These are phyloP conservation scores for Naganishia randhawae DNA, from an alignment of 768 basidiomycete genomes.

Conservation along the genomic window DNA sequence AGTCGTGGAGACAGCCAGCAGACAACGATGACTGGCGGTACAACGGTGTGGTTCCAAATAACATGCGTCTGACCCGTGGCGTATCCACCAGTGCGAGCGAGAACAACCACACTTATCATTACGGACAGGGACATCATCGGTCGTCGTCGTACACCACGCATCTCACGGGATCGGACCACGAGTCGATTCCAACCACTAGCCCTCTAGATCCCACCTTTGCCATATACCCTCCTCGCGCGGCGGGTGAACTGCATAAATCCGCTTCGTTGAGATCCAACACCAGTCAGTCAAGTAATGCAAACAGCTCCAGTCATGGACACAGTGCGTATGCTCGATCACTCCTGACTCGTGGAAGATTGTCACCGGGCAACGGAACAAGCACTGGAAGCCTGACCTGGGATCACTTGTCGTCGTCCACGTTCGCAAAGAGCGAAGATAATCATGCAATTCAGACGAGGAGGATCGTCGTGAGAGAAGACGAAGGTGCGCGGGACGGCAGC, in stretches of 20 bases:
- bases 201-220: background rate
- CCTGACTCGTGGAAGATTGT: background rate
- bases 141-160: slow-evolving; percentile 28
- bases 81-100: slow-evolving; percentile 19
- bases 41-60: background rate
- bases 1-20: background rate
- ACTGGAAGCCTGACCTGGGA: slow-evolving; percentile 1
- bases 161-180: slow-evolving; percentile 41
- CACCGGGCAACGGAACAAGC: background rate
- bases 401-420: slow-evolving; percentile 12
- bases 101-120: slow-evolving; percentile 31
- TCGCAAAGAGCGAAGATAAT: slow-evolving; percentile 26
- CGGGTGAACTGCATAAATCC: background rate
- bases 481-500: slow-evolving; percentile 9
- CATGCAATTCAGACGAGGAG: slow-evolving; percentile 33
- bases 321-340: background rate
- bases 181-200: slow-evolving; percentile 32
- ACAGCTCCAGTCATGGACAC: slow-evolving; percentile 22
- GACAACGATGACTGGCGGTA: background rate
- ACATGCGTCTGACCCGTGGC: slow-evolving; percentile 20
- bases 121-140: slow-evolving; percentile 31
- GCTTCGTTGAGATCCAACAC: slow-evolving; percentile 39
- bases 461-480: slow-evolving; percentile 7
- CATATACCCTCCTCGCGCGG: background rate
- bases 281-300: slow-evolving; percentile 38